These are phyloP conservation scores for Lachnellula occidentalis DNA, from an alignment of 2,329 filamentous ascomycete species.

Conservation along the genomic window DNA sequence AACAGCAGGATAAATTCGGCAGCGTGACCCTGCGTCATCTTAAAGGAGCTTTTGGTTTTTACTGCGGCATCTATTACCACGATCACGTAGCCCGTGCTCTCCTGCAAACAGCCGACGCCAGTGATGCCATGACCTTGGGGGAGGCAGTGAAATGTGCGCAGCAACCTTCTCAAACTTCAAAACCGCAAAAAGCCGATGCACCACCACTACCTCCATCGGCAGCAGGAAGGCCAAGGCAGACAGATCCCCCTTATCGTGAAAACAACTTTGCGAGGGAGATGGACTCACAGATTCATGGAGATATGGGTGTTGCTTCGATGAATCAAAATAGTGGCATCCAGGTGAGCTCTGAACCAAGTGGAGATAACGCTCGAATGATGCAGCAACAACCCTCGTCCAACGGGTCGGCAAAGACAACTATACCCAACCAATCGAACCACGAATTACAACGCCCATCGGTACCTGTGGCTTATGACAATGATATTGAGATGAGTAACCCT, in stretches of 20 bases:
- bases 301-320: neutral
- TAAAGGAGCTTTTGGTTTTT: conserved; percentile 2
- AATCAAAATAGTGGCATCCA: neutral
- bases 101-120: neutral
- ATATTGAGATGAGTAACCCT: neutral
- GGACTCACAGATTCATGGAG: neutral
- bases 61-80: neutral
- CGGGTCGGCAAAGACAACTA: neutral
- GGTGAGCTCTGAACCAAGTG: neutral
- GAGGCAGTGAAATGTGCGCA: neutral
- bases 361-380: neutral
- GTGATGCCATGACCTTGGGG: neutral
- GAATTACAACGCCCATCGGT: neutral
- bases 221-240: neutral
- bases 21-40: conserved; percentile 1
- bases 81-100: neutral
- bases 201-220: neutral
- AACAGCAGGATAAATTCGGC: neutral
- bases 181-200: neutral
- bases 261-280: neutral
- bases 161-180: neutral
- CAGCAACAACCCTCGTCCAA: neutral
- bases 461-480: neutral
- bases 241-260: neutral
- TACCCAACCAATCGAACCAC: neutral